phyloP scores from a whole-genome alignment of 495 filamentous ascomycete species.

The Lepidopterella palustris region DNA sequence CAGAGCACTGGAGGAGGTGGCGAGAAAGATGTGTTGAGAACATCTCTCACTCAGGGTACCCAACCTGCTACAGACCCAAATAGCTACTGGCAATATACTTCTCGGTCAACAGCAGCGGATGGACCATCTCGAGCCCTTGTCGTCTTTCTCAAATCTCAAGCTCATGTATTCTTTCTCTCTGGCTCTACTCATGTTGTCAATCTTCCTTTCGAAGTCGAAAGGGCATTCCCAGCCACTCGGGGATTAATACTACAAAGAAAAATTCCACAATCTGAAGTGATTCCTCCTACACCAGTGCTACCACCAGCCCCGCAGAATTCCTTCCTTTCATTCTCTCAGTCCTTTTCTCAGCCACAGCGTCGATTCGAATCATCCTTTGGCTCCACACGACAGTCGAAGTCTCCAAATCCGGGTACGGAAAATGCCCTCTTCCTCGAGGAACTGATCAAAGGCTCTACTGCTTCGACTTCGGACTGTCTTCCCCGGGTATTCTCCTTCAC shows the following conservation, averaged over 20 bases:
- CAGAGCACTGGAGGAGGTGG: not conserved
- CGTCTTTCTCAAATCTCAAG: constrained; percentile 86
- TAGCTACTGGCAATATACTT: not conserved
- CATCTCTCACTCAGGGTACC: constrained; percentile 16
- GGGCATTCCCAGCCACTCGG: constrained; percentile 70
- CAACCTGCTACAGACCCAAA: constrained; percentile 21
- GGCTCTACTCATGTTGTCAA: constrained; percentile 85
- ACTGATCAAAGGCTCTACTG: constrained; percentile 10
- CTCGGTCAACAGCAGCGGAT: constrained; percentile 9
- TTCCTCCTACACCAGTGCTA: constrained; percentile 33
- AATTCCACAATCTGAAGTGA: constrained; percentile 33
- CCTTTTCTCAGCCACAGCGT: constrained; percentile 15
- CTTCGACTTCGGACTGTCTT: constrained; percentile 45
- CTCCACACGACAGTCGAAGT: not conserved
- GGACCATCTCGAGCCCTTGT: constrained; percentile 63
- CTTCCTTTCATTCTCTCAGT: constrained; percentile 53
- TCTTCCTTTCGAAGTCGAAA: constrained; percentile 89
- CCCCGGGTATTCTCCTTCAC: constrained; percentile 80
- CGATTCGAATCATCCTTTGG: constrained; percentile 16
- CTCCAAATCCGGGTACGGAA: constrained; percentile 8
- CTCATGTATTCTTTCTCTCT: constrained; percentile 85
- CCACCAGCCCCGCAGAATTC: constrained; percentile 65
- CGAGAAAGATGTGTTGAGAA: constrained; percentile 9
- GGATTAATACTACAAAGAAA: constrained; percentile 84
- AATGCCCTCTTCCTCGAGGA: constrained; percentile 23